A percentile compares a stretch with the other conserved stretches of the same genome.
Conservation (phyloP, 192 early-diverging fungal genomes). For the Rhizoclosmatium sp. region DNA sequence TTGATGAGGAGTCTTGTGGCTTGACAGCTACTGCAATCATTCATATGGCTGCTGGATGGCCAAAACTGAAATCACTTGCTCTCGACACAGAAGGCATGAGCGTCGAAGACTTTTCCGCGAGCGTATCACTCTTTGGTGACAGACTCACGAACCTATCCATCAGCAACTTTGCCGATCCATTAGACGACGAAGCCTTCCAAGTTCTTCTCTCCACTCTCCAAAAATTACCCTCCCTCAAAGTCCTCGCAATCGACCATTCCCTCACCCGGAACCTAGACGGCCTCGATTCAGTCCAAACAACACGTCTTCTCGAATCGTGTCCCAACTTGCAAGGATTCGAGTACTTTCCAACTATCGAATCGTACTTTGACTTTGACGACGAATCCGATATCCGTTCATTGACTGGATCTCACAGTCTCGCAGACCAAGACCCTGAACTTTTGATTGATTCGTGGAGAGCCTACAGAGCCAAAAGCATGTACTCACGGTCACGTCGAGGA, state of each 20-base stretch:
- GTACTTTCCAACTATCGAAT: slow-evolving; percentile 32
- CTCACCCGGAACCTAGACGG: slow-evolving; percentile 19
- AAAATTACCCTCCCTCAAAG: slow-evolving; percentile 6
- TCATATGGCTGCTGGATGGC: slow-evolving; percentile 33
- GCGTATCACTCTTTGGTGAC: slow-evolving; percentile 18
- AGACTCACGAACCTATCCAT: slow-evolving; percentile 17
- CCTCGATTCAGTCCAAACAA: not conserved
- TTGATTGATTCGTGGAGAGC: not conserved
- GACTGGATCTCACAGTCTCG: not conserved
- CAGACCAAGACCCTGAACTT: not conserved
- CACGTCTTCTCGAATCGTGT: slow-evolving; percentile 1
- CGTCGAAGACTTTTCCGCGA: slow-evolving; percentile 8
- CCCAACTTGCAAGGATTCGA: slow-evolving; percentile 31
- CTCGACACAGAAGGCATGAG: slow-evolving; percentile 22
- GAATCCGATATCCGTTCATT: not conserved
- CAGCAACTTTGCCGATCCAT: slow-evolving; percentile 16
- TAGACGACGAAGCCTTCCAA: not conserved
- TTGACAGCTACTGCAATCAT: not conserved
- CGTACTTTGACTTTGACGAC: slow-evolving; percentile 28
- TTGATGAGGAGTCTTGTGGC: slow-evolving; percentile 31
- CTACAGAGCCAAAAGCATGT: not conserved
- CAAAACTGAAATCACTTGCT: slow-evolving; percentile 17
- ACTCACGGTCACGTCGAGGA: slow-evolving; percentile 27
- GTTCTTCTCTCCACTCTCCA: not conserved
- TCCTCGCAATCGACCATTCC: slow-evolving; percentile 33